Percentiles rank a stretch among this genome's conserved stretches.
Conservation (phyloP, 2,329 filamentous ascomycete species). For the Cercospora canescens region DNA sequence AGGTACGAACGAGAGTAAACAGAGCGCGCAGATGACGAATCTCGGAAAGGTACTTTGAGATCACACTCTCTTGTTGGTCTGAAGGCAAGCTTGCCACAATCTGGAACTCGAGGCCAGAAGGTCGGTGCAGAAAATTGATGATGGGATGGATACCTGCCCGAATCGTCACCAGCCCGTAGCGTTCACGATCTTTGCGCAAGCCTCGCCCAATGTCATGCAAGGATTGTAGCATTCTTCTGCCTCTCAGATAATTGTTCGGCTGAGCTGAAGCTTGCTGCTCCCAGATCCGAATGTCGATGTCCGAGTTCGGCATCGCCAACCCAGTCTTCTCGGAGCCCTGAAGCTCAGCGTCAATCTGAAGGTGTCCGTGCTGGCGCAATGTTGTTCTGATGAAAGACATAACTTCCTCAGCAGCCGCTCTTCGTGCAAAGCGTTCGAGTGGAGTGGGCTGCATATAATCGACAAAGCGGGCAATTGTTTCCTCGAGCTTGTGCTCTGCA, state of each 20-base stretch:
- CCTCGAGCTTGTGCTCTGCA: constrained; percentile 24
- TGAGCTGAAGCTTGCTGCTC: constrained; percentile 28
- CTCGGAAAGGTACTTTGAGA: constrained; percentile 49
- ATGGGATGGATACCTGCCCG: constrained; percentile 42
- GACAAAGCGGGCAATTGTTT: constrained; percentile 50
- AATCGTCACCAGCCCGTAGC: background rate
- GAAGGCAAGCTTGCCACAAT: constrained; percentile 51
- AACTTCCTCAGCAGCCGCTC: constrained; percentile 37
- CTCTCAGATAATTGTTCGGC: background rate
- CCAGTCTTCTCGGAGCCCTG: constrained; percentile 58
- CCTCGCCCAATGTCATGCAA: constrained; percentile 17
- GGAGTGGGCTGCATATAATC: constrained; percentile 45
- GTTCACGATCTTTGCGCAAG: background rate
- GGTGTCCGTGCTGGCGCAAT: constrained; percentile 27
- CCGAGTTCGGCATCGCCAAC: constrained; percentile 54
- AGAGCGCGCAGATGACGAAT: constrained; percentile 52
- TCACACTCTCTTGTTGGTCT: constrained; percentile 42
- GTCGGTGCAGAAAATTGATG: constrained; percentile 44
- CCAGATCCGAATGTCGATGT: constrained; percentile 52
- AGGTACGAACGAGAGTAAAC: constrained; percentile 52
- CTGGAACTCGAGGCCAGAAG: constrained; percentile 53
- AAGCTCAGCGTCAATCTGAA: constrained; percentile 34
- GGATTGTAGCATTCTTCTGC: constrained; percentile 1
- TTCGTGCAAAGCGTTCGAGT: constrained; percentile 43
- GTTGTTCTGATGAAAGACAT: constrained; percentile 29